Evolutionary conservation across 2,329 filamentous ascomycete genomes (phyloP).

Genomic region (Colletotrichum spaethianum): DNA sequence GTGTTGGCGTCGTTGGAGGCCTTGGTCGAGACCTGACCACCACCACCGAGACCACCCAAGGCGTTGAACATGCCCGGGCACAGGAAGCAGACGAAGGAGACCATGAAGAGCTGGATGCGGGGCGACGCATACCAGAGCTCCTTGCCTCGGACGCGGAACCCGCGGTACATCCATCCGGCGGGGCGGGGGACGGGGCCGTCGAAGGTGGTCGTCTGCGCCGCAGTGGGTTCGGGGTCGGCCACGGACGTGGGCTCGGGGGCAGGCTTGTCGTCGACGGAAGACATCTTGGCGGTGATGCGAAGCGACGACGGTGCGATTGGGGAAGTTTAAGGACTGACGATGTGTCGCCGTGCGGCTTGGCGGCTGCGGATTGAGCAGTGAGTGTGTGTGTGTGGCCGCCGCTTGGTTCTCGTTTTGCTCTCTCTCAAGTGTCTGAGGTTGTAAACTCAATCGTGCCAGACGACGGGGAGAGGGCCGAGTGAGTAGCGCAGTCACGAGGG

Average conservation of each 20-base stretch:
- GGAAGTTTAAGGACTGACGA: neutral
- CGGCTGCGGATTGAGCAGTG: conserved; percentile 4
- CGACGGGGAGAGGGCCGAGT: neutral
- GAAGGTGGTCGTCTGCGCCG: conserved; percentile 35
- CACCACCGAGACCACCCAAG: conserved; percentile 75
- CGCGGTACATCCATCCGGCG: conserved; percentile 78
- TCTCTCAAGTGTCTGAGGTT: conserved; percentile 21
- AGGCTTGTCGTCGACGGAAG: conserved; percentile 29
- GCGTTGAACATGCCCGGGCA: conserved; percentile 83
- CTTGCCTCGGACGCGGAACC: conserved; percentile 66
- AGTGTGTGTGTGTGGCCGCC: neutral
- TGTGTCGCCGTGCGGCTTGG: neutral
- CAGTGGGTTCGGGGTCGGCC: conserved; percentile 1
- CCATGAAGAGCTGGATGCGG: conserved; percentile 78
- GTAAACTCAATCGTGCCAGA: conserved; percentile 34
- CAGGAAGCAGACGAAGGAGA: conserved; percentile 69
- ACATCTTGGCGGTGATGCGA: conserved; percentile 22
- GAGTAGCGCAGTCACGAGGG: conserved; percentile 3
- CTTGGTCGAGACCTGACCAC: conserved; percentile 68
- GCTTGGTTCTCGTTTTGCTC: conserved; percentile 2
- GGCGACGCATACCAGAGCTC: conserved; percentile 82
- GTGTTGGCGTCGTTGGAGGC: conserved; percentile 77
- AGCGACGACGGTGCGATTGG: neutral
- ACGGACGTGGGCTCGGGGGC: conserved; percentile 15
- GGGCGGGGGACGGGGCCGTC: conserved; percentile 54